These are phyloP conservation scores for Aspergillus caelatus DNA, from an alignment of 2,329 filamentous ascomycete species.

Conservation along the genomic window DNA sequence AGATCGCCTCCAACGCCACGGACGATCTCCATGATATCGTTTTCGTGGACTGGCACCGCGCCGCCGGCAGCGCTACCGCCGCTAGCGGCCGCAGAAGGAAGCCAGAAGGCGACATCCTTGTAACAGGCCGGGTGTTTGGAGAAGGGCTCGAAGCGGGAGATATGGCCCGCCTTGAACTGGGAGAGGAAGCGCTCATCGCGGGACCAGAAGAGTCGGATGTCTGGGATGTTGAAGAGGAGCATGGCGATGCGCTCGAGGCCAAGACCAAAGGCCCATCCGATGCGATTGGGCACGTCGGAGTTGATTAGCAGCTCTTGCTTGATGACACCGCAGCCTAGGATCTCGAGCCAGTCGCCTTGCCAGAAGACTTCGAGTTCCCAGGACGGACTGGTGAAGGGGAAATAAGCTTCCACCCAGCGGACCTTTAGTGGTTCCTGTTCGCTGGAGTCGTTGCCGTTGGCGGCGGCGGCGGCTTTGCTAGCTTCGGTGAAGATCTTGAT, in stretches of 20 bases:
- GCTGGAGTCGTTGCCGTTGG: slow-evolving; percentile 54
- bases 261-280: slow-evolving; percentile 95
- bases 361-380: slow-evolving; percentile 98
- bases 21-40: slow-evolving; percentile 96
- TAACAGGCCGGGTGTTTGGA: slow-evolving; percentile 88
- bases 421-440: slow-evolving; percentile 72
- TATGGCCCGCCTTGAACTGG: slow-evolving; percentile 68
- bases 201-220: slow-evolving; percentile 97
- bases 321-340: slow-evolving; percentile 89
- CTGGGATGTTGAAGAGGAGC: slow-evolving; percentile 93
- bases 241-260: slow-evolving; percentile 95
- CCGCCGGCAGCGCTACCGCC: slow-evolving; percentile 43
- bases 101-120: slow-evolving; percentile 95
- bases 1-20: slow-evolving; percentile 78
- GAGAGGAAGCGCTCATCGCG: slow-evolving; percentile 78
- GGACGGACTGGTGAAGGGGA: slow-evolving; percentile 92
- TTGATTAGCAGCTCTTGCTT: slow-evolving; percentile 79
- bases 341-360: slow-evolving; percentile 92
- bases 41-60: slow-evolving; percentile 73
- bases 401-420: slow-evolving; percentile 95
- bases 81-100: slow-evolving; percentile 52
- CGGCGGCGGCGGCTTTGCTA: slow-evolving; percentile 65
- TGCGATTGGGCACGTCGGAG: slow-evolving; percentile 71
- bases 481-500: slow-evolving; percentile 84
- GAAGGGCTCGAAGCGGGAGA: slow-evolving; percentile 77